Evolutionary conservation across 176 grass and related monocot species (phyloP), one percentile per base, ranked within the genome.

Genomic region (Pontederia crassipes): DNA sequence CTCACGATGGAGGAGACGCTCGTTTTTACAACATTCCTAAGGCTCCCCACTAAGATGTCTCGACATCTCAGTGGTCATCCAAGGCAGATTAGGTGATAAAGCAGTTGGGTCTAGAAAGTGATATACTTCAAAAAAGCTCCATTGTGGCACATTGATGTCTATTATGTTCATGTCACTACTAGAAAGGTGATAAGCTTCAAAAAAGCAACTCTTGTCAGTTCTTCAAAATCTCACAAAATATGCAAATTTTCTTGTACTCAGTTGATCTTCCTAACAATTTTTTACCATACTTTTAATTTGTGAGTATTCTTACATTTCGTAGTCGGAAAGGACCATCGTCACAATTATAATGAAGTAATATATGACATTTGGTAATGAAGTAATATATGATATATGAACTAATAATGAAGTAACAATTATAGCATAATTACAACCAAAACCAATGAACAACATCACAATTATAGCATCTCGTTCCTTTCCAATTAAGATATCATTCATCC

Each of bases 1-100:
- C 75, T 95, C 59, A 95, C 90, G 16, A 86, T 95, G 74, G 85
- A 95, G 70, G 90, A 95, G 71, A 95, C 86, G 48, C 82, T 95
- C 4, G 74, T 95, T 54, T 95, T 95, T 74, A 77, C 90, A 16
- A 86, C 89, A 8, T 86, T 86, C 72, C 14, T 95, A 56, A 76
- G 86, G 80, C 90, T 95, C 49, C 90, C 90, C 8, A 67, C 80
- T 14, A 68, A 58, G 47, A 95, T 95, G 90, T 77, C 86, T 54
- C 89, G 73, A 65, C 78, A 90, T 70, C 86, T 24, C 1, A 90
- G 67, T 90, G 90, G 59, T 78, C 72, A 11, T 74, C 74, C 45
- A 78, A 83, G 69, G 86, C 81, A 6, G 86, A 95, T 62, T 72
- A 77, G 24, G 89, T 87, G 64, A 90, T 95, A 78, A 9, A 77